These are phyloP conservation scores for Pyricularia grisea DNA, from an alignment of 2,329 filamentous ascomycete genomes.

Conservation along the genomic window DNA sequence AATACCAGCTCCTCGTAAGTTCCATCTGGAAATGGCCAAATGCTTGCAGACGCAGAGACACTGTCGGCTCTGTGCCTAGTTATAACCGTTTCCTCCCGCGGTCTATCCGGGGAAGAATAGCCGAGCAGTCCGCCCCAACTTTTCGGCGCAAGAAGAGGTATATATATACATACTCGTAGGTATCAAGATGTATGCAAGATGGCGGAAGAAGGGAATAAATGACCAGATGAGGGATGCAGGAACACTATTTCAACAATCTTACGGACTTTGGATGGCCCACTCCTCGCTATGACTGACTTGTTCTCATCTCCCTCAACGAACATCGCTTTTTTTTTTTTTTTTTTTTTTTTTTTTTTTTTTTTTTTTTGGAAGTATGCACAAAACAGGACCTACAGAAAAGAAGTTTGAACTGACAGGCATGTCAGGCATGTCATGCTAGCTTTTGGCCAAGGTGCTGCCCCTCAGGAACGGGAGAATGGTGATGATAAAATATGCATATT, in stretches of 20 bases:
- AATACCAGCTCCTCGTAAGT: neutral
- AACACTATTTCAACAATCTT: neutral
- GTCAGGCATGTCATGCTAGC: too few species aligned
- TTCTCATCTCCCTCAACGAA: too few species aligned
- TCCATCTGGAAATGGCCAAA: too few species aligned
- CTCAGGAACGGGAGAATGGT: neutral
- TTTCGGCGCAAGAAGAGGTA: neutral
- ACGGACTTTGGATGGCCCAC: neutral
- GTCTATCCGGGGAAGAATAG: neutral
- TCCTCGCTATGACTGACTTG: neutral
- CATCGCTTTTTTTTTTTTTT: too few species aligned
- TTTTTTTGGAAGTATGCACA: too few species aligned
- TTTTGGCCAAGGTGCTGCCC: neutral
- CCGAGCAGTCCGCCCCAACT: neutral
- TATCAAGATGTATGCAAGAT: neutral
- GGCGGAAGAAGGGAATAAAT: neutral
- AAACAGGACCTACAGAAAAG: neutral
- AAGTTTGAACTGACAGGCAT: neutral
- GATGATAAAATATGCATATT: neutral
- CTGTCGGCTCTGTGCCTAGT: neutral
- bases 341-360: too few species aligned
- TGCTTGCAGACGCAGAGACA: neutral
- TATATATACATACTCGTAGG: too few species aligned
- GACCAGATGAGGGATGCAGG: neutral
- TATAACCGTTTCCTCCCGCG: neutral